Evolutionary conservation across 1,284 basidiomycete species (phyloP).

Genomic region (Tilletia indica): DNA sequence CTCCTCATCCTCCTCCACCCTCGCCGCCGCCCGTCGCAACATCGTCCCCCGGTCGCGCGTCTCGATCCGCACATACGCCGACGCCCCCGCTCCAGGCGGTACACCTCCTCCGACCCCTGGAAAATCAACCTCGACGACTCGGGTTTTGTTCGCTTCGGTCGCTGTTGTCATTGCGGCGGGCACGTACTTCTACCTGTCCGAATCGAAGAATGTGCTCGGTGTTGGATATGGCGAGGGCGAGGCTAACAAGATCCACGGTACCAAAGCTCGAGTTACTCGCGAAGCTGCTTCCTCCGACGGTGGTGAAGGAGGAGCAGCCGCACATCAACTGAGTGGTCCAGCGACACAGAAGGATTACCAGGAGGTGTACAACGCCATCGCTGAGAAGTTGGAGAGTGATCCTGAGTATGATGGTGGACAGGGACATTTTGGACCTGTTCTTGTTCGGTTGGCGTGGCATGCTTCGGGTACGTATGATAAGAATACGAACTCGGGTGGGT

Average conservation of each 20-base stretch:
- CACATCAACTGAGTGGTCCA: slow-evolving; percentile 13
- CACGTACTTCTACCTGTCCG: slow-evolving; percentile 34
- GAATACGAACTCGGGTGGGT: slow-evolving; percentile 77
- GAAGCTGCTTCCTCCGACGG: not conserved
- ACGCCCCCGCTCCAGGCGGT: slow-evolving; percentile 28
- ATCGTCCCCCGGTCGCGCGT: slow-evolving; percentile 33
- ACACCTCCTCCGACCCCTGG: slow-evolving; percentile 21
- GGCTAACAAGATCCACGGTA: slow-evolving; percentile 36
- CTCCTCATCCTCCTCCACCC: slow-evolving; percentile 29
- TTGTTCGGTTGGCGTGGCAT: slow-evolving; percentile 86
- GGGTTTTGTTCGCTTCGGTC: slow-evolving; percentile 35
- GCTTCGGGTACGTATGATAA: slow-evolving; percentile 75
- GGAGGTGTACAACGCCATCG: slow-evolving; percentile 53
- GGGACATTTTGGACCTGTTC: slow-evolving; percentile 64
- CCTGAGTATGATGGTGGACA: slow-evolving; percentile 24
- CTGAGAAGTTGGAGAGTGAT: slow-evolving; percentile 44
- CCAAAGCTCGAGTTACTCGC: slow-evolving; percentile 1
- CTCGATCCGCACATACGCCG: slow-evolving; percentile 31
- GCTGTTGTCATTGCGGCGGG: slow-evolving; percentile 35
- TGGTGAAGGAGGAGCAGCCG: not conserved
- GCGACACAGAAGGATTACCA: slow-evolving; percentile 50
- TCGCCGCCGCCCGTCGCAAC: slow-evolving; percentile 30
- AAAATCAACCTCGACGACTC: slow-evolving; percentile 19
- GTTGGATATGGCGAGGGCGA: slow-evolving; percentile 31
- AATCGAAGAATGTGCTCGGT: slow-evolving; percentile 35